phyloP scores from a whole-genome alignment of 306 rosid species.

The Casuarina glauca region DNA sequence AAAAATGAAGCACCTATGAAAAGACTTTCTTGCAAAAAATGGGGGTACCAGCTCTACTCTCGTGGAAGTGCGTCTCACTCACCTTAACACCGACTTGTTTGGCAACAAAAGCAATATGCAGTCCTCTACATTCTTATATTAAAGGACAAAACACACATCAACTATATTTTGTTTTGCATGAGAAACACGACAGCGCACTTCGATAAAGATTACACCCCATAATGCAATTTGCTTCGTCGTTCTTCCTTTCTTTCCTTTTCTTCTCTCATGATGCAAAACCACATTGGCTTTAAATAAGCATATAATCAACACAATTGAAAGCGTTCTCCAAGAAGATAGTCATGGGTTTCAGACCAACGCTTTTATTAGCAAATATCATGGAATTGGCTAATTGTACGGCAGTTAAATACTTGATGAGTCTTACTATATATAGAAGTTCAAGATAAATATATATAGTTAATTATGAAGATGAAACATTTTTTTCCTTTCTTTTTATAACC shows the following conservation, averaged over 20 bases:
- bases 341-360: too few species aligned
- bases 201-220: slow-evolving; percentile 26
- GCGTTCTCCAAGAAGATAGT: not conserved
- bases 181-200: slow-evolving; percentile 46
- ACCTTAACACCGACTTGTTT: not conserved
- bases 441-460: too few species aligned
- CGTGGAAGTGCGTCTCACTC: not conserved
- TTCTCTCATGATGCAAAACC: not conserved
- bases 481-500: too few species aligned
- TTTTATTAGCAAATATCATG: too few species aligned
- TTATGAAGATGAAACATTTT: too few species aligned
- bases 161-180: slow-evolving; percentile 36
- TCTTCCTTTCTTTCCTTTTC: not conserved
- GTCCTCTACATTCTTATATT: slow-evolving; percentile 5
- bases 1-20: not conserved
- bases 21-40: too few species aligned
- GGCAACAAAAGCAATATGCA: not conserved
- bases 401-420: too few species aligned
- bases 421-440: too few species aligned
- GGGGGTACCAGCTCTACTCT: too few species aligned
- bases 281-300: not conserved
- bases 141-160: slow-evolving; percentile 33
- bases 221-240: not conserved
- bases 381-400: too few species aligned
- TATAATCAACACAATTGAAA: slow-evolving; percentile 39